These are phyloP conservation scores for Beta macrorhiza DNA, from an alignment of 179 eudicot genomes.

Conservation along the genomic window DNA sequence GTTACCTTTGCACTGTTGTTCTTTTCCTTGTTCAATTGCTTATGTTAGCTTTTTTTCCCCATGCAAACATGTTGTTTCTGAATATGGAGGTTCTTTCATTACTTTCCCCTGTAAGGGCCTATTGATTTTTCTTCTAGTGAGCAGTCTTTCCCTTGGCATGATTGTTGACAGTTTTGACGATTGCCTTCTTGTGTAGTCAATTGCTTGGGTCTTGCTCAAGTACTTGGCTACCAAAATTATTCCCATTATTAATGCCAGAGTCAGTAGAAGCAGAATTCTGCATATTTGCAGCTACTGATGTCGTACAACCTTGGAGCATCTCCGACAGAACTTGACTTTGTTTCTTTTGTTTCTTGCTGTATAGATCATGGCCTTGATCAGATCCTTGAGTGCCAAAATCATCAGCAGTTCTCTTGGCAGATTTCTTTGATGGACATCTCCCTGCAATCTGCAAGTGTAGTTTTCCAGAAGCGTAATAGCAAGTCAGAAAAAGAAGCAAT, in stretches of 20 bases:
- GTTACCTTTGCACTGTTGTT: too few relatives aligned
- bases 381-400: conserved; percentile 21
- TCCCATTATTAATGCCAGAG: conserved; percentile 12
- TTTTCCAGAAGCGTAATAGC: background rate
- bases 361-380: background rate
- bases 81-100: too few relatives aligned
- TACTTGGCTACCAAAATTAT: conserved; percentile 20
- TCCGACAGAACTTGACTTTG: conserved; percentile 24
- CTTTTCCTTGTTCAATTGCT: too few relatives aligned
- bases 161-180: too few relatives aligned
- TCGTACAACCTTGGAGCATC: conserved; percentile 16
- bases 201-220: background rate
- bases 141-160: too few relatives aligned
- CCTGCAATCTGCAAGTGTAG: conserved; percentile 29
- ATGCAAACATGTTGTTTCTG: too few relatives aligned
- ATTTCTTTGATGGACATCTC: conserved; percentile 31
- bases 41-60: too few relatives aligned
- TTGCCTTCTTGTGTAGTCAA: too few relatives aligned
- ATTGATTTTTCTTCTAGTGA: too few relatives aligned
- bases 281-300: conserved; percentile 18
- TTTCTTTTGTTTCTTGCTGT: conserved; percentile 55
- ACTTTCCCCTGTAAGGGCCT: too few relatives aligned
- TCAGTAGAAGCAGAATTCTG: conserved; percentile 8
- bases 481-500: background rate
- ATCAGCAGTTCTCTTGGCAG: conserved; percentile 28